Evolutionary conservation across 495 filamentous ascomycete genomes (phyloP).

Genomic region (Aspergillus sclerotioniger): DNA sequence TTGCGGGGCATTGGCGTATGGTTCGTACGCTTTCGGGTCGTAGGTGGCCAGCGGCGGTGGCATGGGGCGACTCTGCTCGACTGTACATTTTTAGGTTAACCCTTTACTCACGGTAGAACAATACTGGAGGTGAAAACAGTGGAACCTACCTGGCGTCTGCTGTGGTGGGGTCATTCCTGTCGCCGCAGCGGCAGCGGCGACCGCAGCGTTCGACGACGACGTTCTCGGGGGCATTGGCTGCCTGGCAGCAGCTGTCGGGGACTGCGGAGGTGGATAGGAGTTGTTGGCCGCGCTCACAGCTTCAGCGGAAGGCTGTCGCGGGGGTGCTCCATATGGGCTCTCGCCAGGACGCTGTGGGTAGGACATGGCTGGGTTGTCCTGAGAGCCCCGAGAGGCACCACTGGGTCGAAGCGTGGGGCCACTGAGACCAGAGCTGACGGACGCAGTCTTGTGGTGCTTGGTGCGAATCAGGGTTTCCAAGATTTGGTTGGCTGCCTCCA

Average conservation of each 20-base stretch:
- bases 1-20: conserved; percentile 68
- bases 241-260: conserved; percentile 36
- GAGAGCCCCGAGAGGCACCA: conserved; percentile 47
- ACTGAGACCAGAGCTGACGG: conserved; percentile 56
- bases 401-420: conserved; percentile 64
- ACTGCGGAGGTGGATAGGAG: conserved; percentile 44
- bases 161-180: conserved; percentile 30
- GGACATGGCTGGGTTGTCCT: conserved; percentile 42
- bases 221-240: conserved; percentile 39
- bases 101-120: background rate
- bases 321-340: conserved; percentile 45
- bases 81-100: conserved; percentile 15
- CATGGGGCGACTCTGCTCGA: conserved; percentile 36
- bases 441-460: conserved; percentile 47
- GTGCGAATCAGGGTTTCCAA: conserved; percentile 50
- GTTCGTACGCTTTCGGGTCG: conserved; percentile 61
- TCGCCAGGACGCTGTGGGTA: conserved; percentile 47
- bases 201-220: conserved; percentile 30
- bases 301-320: conserved; percentile 45
- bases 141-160: conserved; percentile 38
- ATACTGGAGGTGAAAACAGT: background rate
- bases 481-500: conserved; percentile 95
- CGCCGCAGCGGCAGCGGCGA: conserved; percentile 37
- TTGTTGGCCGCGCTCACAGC: conserved; percentile 48
- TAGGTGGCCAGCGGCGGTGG: conserved; percentile 29